Evolutionary conservation across 768 basidiomycete genomes (phyloP).

Genomic region (Neoboletus magnificus): DNA sequence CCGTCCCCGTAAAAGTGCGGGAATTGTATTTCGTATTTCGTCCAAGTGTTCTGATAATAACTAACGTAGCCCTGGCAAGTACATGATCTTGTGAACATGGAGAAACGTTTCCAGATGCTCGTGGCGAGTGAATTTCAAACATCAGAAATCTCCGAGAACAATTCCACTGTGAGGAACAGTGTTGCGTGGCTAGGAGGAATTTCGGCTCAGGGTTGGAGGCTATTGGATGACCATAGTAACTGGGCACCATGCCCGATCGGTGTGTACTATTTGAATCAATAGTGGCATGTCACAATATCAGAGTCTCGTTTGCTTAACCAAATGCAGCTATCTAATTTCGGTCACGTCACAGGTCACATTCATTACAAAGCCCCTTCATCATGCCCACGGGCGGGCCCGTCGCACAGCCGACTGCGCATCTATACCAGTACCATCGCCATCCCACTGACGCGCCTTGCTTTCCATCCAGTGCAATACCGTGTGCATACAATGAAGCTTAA

Average conservation of each 20-base stretch:
- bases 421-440: neutral
- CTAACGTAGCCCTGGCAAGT: constrained; percentile 48
- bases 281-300: constrained; percentile 3
- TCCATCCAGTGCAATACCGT: neutral
- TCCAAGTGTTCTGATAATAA: neutral
- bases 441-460: neutral
- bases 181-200: neutral
- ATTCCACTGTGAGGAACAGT: neutral
- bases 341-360: constrained; percentile 22
- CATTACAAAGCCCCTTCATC: constrained; percentile 14
- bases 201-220: constrained; percentile 49
- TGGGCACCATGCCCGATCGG: constrained; percentile 76
- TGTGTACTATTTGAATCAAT: constrained; percentile 33
- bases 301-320: neutral
- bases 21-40: neutral
- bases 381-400: neutral
- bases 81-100: constrained; percentile 53
- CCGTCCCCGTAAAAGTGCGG: constrained; percentile 18
- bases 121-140: constrained; percentile 19
- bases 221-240: constrained; percentile 37
- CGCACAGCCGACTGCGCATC: constrained; percentile 23
- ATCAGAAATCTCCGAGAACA: neutral
- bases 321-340: neutral
- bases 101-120: constrained; percentile 45
- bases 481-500: constrained; percentile 43